Evolutionary conservation across 208 protist species (phyloP), one percentile per base, ranked within the genome.

Genomic region (Acanthamoeba culbertsoni): DNA sequence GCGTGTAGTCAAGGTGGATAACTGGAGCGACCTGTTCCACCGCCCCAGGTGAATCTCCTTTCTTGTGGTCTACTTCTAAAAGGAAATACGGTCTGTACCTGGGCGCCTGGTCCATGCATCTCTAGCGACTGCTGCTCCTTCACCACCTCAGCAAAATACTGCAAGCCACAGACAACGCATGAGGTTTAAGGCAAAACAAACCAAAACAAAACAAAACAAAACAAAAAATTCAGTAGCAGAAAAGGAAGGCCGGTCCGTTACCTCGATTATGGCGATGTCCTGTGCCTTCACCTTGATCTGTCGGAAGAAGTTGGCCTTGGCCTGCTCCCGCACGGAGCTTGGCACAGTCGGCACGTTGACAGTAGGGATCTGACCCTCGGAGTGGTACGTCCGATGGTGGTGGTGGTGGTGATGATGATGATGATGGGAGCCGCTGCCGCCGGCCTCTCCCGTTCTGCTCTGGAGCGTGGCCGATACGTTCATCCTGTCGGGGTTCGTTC

Each of bases 131-230:
- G 84, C 55, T 91, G 84, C 37, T 91, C 84, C 55, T 91, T 91
- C 12, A 91, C 84, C 51, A 91, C 84, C n/a, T 91, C 84, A 7
- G 84, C 55, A 91, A 91, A 91, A 43, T 91, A 91, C 84, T 91
- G 35, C 5, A 23, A 6, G 2, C 63, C 46, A 40, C 51, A 28
- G 23, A 7, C 16, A n/a, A 71, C 6, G 16, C 12, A 28, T n/a
- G n/a, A 77, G 14, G 35, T 31, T 33, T 77, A 20, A 31, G 18
- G 65, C 65, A 77, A n/a, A n/a, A n/a, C n/a, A n/a, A n/a, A n/a
- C n/a, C n/a, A n/a, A n/a, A n/a, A n/a, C n/a, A n/a, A n/a, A n/a
- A n/a, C n/a, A n/a, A n/a, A n/a, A n/a, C n/a, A n/a, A n/a, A n/a
- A n/a, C n/a, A n/a, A n/a, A n/a, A n/a, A n/a, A n/a, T n/a, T n/a